Conservation (phyloP, 441 rosid species). For the Euphorbia corollata region DNA sequence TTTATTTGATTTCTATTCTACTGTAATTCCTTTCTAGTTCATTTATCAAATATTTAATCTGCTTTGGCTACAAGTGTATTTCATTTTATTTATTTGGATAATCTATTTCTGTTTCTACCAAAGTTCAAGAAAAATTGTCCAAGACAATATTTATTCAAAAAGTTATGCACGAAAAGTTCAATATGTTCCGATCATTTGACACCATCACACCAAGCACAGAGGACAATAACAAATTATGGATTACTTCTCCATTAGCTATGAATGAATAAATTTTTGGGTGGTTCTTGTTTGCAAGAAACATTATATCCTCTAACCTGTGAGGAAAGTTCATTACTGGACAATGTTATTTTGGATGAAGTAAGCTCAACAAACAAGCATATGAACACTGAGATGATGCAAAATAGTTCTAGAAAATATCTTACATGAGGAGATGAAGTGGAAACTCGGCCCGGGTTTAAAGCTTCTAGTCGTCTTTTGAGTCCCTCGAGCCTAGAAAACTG, state of each 20-base stretch:
- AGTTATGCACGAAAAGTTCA: neutral
- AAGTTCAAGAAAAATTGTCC: neutral
- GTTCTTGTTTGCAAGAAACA: neutral
- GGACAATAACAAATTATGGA: neutral
- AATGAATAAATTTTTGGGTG: neutral
- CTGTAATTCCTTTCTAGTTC: too few relatives aligned
- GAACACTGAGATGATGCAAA: conserved; percentile 10
- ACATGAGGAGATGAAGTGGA: conserved; percentile 44
- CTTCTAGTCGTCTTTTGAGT: conserved; percentile 74
- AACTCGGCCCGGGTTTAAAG: conserved; percentile 62
- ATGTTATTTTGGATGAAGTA: neutral
- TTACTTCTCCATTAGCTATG: neutral
- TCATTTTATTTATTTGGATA: too few relatives aligned
- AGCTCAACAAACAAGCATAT: neutral
- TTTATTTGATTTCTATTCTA: too few relatives aligned
- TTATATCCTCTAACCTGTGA: neutral
- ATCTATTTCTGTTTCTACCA: too few relatives aligned
- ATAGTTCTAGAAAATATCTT: conserved; percentile 26
- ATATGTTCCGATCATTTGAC: neutral
- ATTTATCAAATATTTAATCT: too few relatives aligned
- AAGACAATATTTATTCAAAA: neutral
- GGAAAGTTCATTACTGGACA: neutral
- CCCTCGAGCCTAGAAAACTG: conserved; percentile 85
- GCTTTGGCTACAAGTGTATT: too few relatives aligned
- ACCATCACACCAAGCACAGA: neutral